phyloP scores from a whole-genome alignment of 2,329 filamentous ascomycete genomes.

The Fusarium chlamydosporum region DNA sequence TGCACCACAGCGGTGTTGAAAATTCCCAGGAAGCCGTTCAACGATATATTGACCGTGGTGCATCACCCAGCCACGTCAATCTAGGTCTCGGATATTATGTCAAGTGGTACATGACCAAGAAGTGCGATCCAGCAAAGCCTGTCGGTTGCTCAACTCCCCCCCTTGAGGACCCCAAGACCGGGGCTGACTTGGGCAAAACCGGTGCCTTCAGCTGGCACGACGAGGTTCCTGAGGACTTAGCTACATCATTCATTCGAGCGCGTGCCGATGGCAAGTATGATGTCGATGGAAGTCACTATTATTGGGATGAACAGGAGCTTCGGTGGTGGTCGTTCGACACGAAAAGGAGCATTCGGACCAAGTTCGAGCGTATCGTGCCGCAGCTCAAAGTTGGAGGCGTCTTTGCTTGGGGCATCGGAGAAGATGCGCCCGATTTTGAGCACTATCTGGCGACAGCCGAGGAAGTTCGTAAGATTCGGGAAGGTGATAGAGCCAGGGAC shows the following conservation, averaged over 20 bases:
- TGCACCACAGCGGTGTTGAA: slow-evolving; percentile 74
- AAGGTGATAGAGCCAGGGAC: slow-evolving; percentile 43
- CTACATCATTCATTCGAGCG: slow-evolving; percentile 71
- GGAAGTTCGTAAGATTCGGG: slow-evolving; percentile 40
- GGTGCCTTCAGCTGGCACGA: slow-evolving; percentile 74
- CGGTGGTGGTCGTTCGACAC: slow-evolving; percentile 85
- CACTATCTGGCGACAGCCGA: slow-evolving; percentile 57
- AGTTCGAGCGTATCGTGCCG: slow-evolving; percentile 72
- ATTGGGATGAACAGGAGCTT: slow-evolving; percentile 70
- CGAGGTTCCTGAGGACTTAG: slow-evolving; percentile 65
- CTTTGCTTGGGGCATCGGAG: slow-evolving; percentile 82
- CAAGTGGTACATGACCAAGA: slow-evolving; percentile 72
- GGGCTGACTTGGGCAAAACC: slow-evolving; percentile 69
- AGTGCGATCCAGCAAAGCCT: slow-evolving; percentile 59
- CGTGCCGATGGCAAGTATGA: slow-evolving; percentile 63
- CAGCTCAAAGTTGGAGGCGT: slow-evolving; percentile 74
- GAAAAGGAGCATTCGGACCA: slow-evolving; percentile 69
- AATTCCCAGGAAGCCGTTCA: slow-evolving; percentile 68
- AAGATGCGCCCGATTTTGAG: slow-evolving; percentile 68
- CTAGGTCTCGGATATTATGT: slow-evolving; percentile 77
- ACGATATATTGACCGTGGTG: slow-evolving; percentile 70
- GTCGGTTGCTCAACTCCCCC: slow-evolving; percentile 68
- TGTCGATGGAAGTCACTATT: slow-evolving; percentile 77
- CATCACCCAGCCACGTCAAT: slow-evolving; percentile 67
- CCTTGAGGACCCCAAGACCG: slow-evolving; percentile 71